A percentile compares a stretch with the other conserved stretches of the same genome.
Evolutionary conservation across 768 basidiomycete species (phyloP).

Genomic region (Lanmaoa rubissima): DNA sequence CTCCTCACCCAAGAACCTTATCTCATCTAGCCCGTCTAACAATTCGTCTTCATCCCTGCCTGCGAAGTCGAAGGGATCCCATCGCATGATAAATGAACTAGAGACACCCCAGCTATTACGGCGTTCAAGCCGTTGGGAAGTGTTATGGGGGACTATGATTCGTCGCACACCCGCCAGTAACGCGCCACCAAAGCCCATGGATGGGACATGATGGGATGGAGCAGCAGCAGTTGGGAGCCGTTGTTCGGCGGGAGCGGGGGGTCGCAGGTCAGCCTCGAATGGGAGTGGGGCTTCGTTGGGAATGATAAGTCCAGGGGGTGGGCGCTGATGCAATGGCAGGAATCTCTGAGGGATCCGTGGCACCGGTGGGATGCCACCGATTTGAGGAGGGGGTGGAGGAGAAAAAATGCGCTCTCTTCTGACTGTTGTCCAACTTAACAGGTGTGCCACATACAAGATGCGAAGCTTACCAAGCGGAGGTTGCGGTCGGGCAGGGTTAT

Average conservation of each 20-base stretch:
- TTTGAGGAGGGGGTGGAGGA: constrained; percentile 49
- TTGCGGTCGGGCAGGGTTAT: constrained; percentile 18
- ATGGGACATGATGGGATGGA: constrained; percentile 55
- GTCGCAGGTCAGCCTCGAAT: constrained; percentile 42
- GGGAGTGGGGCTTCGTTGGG: constrained; percentile 51
- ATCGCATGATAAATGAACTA: constrained; percentile 31
- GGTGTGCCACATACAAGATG: background rate
- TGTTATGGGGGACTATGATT: constrained; percentile 16
- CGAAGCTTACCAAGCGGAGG: constrained; percentile 18
- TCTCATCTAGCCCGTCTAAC: constrained; percentile 18
- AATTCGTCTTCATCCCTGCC: constrained; percentile 12
- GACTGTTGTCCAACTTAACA: constrained; percentile 6
- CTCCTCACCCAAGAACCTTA: constrained; percentile 17
- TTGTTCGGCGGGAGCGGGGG: constrained; percentile 19
- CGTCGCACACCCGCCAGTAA: constrained; percentile 45
- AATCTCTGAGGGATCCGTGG: constrained; percentile 46
- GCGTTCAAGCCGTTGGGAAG: constrained; percentile 12
- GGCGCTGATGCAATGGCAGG: constrained; percentile 37
- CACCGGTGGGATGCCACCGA: constrained; percentile 50
- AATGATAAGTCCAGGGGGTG: constrained; percentile 44
- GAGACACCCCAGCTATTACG: constrained; percentile 23
- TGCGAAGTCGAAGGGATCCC: constrained; percentile 27
- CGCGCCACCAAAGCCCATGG: constrained; percentile 66
- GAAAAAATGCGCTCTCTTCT: constrained; percentile 35
- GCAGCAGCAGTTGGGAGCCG: constrained; percentile 38